Conservation (phyloP, 345 rosid species). For the Salix brachista region DNA sequence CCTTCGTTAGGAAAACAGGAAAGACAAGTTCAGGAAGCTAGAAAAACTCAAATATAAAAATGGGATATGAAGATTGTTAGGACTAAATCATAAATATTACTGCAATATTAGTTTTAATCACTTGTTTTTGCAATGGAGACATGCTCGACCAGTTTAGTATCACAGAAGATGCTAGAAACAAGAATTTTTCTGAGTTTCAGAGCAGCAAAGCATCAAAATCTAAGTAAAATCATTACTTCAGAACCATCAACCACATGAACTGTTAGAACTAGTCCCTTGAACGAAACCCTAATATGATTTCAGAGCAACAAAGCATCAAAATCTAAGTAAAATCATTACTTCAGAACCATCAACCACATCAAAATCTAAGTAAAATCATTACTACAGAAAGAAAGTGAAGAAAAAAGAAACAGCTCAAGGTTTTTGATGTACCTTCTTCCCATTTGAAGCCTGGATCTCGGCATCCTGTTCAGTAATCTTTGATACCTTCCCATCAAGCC, state of each 20-base stretch:
- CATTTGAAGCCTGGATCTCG: slow-evolving; percentile 40
- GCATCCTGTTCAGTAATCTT: slow-evolving; percentile 65
- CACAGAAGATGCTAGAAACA: not conserved
- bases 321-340: not conserved
- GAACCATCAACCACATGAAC: not conserved
- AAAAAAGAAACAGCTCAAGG: not conserved
- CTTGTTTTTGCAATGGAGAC: not conserved
- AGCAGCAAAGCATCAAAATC: not conserved
- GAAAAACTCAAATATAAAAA: not conserved
- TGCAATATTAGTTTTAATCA: not conserved
- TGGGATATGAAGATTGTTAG: not conserved
- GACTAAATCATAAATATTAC: not conserved
- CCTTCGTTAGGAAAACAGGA: slow-evolving; percentile 27
- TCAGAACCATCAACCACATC: not conserved
- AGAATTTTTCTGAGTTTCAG: not conserved
- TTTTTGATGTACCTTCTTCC: slow-evolving; percentile 54
- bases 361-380: not conserved
- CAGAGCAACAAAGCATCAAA: not conserved
- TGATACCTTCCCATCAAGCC: slow-evolving; percentile 73
- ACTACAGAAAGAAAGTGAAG: not conserved
- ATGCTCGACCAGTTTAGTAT: not conserved
- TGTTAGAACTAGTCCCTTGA: not conserved
- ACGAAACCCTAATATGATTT: not conserved
- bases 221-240: not conserved
- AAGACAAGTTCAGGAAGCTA: not conserved